phyloP scores from a whole-genome alignment of 208 protist genomes.

The Crithidia bombi region DNA sequence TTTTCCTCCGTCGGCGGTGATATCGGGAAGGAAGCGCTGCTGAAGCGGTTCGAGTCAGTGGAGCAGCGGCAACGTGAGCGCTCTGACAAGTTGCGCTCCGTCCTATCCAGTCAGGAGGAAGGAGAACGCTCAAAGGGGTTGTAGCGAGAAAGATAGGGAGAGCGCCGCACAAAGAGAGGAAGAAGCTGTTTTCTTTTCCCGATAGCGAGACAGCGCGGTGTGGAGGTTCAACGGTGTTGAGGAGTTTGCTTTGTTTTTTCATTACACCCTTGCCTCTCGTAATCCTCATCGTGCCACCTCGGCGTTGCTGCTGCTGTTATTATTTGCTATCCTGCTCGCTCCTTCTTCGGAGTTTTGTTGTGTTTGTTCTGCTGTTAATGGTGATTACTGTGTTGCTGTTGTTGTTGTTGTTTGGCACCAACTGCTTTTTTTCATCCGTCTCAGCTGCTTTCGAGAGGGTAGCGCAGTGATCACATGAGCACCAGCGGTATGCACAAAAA shows the following conservation, averaged over 20 bases:
- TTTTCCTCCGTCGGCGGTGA: not conserved
- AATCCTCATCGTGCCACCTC: no score
- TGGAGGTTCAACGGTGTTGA: no score
- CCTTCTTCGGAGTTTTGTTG: not conserved
- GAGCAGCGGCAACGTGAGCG: slow-evolving; percentile 58
- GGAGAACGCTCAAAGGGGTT: not conserved
- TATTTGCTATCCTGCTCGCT: not conserved
- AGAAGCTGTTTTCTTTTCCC: no score
- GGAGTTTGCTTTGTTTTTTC: no score
- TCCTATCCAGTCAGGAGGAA: slow-evolving; percentile 18
- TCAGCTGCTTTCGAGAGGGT: not conserved
- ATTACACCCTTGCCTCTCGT: no score
- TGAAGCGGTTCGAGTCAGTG: slow-evolving; percentile 35
- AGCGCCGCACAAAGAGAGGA: no score
- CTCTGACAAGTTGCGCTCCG: slow-evolving; percentile 51
- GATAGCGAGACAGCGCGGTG: no score
- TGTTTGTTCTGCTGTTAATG: not conserved
- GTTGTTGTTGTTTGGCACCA: not conserved
- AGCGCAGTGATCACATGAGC: not conserved
- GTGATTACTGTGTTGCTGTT: not conserved
- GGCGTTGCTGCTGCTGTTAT: slow-evolving; percentile 23
- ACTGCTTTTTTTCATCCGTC: no score
- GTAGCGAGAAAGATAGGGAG: not conserved
- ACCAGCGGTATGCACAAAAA: not conserved
- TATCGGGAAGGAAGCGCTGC: slow-evolving; percentile 27